Evolutionary conservation across 108 stramenopile genomes (phyloP).

Genomic region (Nannochloropsis gaditana): DNA sequence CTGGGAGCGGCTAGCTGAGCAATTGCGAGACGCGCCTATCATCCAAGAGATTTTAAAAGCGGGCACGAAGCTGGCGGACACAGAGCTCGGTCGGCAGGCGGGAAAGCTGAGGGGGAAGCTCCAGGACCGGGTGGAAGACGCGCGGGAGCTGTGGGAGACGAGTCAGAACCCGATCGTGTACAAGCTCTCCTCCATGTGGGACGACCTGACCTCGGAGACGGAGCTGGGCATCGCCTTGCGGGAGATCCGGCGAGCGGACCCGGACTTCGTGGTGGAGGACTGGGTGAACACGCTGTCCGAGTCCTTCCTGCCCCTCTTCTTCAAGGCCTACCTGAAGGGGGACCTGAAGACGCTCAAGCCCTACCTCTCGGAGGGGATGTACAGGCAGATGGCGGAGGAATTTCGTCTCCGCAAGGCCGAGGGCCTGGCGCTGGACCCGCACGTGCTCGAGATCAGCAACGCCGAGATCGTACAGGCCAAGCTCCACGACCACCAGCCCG

Average conservation of each 20-base stretch:
- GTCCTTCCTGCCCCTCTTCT: conserved; percentile 74
- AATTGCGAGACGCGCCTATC: conserved; percentile 83
- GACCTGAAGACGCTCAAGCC: conserved; percentile 41
- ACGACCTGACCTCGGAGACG: conserved; percentile 88
- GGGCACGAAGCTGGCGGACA: conserved; percentile 13
- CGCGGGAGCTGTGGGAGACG: conserved; percentile 89
- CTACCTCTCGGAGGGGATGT: conserved; percentile 60
- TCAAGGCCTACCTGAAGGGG: conserved; percentile 70
- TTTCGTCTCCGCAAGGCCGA: conserved; percentile 75
- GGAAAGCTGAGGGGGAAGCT: conserved; percentile 27
- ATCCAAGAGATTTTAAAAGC: conserved; percentile 59
- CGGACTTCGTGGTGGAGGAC: conserved; percentile 79
- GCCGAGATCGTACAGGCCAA: conserved; percentile 81
- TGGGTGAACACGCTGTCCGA: conserved; percentile 81
- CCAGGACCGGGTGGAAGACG: conserved; percentile 45
- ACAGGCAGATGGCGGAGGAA: conserved; percentile 76
- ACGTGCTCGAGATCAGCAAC: conserved; percentile 89
- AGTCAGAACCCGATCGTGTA: conserved; percentile 94
- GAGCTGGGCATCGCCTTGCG: conserved; percentile 78
- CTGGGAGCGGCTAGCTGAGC: conserved; percentile 84
- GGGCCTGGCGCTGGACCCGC: conserved; percentile 70
- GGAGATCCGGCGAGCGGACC: conserved; percentile 88
- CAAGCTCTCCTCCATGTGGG: conserved; percentile 82
- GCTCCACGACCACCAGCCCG: conserved; percentile 76
- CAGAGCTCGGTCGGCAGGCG: conserved; percentile 29